Conservation (phyloP, 108 stramenopile species). For the Conticribra guillardii region DNA sequence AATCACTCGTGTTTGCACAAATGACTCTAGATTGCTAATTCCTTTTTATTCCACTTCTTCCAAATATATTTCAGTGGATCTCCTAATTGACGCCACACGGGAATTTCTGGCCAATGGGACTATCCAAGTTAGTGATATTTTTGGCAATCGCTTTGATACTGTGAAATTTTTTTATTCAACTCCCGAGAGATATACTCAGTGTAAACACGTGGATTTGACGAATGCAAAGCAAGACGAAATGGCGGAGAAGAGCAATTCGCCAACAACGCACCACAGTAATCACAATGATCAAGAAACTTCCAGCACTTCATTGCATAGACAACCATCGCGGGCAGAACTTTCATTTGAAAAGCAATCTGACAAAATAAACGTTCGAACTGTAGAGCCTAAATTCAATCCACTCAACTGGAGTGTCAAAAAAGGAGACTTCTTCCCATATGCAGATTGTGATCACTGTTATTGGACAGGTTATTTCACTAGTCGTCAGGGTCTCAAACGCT, state of each 20-base stretch:
- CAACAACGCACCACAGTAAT: too few species aligned
- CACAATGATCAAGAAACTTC: slow-evolving; percentile 5
- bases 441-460: slow-evolving; percentile 87
- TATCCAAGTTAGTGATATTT: slow-evolving; percentile 48
- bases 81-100: slow-evolving; percentile 51
- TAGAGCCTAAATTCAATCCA: neutral
- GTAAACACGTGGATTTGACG: slow-evolving; percentile 72
- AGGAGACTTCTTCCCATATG: slow-evolving; percentile 96
- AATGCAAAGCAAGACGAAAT: slow-evolving; percentile 49
- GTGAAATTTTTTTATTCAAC: slow-evolving; percentile 91
- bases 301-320: slow-evolving; percentile 1
- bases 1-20: neutral
- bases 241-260: neutral
- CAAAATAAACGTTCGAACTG: neutral
- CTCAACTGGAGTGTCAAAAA: slow-evolving; percentile 55
- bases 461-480: slow-evolving; percentile 97
- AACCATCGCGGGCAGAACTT: neutral
- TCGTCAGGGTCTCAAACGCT: slow-evolving; percentile 82
- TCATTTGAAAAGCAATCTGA: slow-evolving; percentile 1
- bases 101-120: slow-evolving; percentile 23
- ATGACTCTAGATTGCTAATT: too few species aligned
- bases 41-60: too few species aligned
- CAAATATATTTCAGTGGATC: slow-evolving; percentile 55
- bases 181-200: slow-evolving; percentile 83
- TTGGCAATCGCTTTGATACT: slow-evolving; percentile 60